Conservation (phyloP, 495 filamentous ascomycete species). For the Penicillium bovifimosum region DNA sequence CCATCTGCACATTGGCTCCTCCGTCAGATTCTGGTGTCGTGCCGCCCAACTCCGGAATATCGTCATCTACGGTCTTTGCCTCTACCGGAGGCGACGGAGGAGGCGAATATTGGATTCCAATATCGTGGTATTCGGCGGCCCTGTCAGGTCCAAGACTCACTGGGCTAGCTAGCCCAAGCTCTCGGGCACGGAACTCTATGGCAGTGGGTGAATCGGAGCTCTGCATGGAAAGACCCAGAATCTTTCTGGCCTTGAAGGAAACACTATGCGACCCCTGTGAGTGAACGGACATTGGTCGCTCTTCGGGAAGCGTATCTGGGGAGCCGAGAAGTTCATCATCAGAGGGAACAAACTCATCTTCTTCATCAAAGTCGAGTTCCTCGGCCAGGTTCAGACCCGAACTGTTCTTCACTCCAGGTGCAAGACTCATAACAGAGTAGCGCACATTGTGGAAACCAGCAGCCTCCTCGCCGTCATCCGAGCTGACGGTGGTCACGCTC, state of each 20-base stretch:
- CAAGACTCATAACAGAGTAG: slow-evolving; percentile 58
- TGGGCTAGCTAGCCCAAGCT: slow-evolving; percentile 7
- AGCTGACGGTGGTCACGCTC: slow-evolving; percentile 61
- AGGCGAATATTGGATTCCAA: slow-evolving; percentile 76
- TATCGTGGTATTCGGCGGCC: slow-evolving; percentile 54
- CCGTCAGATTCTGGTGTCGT: neutral
- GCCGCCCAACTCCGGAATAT: neutral
- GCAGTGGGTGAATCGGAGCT: slow-evolving; percentile 21
- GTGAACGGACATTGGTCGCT: slow-evolving; percentile 40
- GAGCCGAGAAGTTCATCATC: slow-evolving; percentile 28
- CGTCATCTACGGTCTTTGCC: neutral
- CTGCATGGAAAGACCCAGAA: slow-evolving; percentile 44
- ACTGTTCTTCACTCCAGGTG: slow-evolving; percentile 50
- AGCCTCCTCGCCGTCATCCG: slow-evolving; percentile 41
- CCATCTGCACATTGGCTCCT: slow-evolving; percentile 17
- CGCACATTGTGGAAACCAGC: slow-evolving; percentile 39
- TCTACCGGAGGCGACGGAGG: slow-evolving; percentile 63
- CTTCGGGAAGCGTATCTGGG: slow-evolving; percentile 40
- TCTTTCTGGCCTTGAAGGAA: slow-evolving; percentile 45
- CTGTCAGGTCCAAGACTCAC: slow-evolving; percentile 8
- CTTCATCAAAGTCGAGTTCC: slow-evolving; percentile 80
- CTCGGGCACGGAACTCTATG: slow-evolving; percentile 16
- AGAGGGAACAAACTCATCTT: slow-evolving; percentile 52
- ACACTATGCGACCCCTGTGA: slow-evolving; percentile 37
- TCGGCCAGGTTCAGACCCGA: slow-evolving; percentile 74